Percentiles rank a stretch among this genome's conserved stretches.
Conservation (phyloP, 441 rosid species). For the Melastoma candidum region DNA sequence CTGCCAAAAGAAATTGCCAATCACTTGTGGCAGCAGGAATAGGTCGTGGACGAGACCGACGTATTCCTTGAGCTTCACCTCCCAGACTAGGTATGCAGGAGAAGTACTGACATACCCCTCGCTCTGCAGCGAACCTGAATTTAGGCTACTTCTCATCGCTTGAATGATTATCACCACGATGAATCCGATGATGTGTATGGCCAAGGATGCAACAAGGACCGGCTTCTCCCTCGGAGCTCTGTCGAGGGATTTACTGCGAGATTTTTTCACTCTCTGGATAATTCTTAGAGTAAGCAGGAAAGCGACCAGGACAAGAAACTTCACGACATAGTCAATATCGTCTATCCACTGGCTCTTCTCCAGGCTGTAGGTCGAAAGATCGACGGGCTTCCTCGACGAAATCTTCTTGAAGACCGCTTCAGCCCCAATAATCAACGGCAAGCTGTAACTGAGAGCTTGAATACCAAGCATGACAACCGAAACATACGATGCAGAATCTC, state of each 20-base stretch:
- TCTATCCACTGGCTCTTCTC: constrained; percentile 60
- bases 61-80: constrained; percentile 62
- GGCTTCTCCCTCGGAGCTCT: constrained; percentile 45
- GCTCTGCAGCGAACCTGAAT: constrained; percentile 14
- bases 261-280: constrained; percentile 74
- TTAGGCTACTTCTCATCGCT: constrained; percentile 24
- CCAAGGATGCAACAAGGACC: constrained; percentile 33
- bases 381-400: constrained; percentile 31
- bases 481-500: constrained; percentile 40
- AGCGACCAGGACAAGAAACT: constrained; percentile 59
- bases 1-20: constrained; percentile 65
- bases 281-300: constrained; percentile 64
- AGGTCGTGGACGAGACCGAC: constrained; percentile 74
- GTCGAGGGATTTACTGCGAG: constrained; percentile 41
- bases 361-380: constrained; percentile 36
- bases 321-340: constrained; percentile 57
- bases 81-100: constrained; percentile 31
- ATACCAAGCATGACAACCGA: constrained; percentile 79
- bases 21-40: constrained; percentile 84
- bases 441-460: constrained; percentile 69
- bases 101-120: constrained; percentile 21
- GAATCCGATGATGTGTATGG: constrained; percentile 48
- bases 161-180: constrained; percentile 37
- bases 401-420: constrained; percentile 59
- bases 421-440: constrained; percentile 72